phyloP scores from a whole-genome alignment of 2,329 filamentous ascomycete genomes.

The Talaromyces funiculosus region DNA sequence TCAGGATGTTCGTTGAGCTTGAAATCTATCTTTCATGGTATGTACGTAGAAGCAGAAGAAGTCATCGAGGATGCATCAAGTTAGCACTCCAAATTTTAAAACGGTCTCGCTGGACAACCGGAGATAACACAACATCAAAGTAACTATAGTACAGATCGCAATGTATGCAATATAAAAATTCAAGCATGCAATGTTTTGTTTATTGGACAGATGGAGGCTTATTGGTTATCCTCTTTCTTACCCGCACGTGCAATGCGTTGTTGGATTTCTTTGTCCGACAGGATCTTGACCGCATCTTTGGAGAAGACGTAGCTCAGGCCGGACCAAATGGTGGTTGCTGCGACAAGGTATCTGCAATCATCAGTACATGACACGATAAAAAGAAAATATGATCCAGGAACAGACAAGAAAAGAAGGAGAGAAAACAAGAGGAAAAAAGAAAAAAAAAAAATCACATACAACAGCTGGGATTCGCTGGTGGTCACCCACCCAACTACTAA shows the following conservation, averaged over 20 bases:
- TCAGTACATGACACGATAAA: not conserved
- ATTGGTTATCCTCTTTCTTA: not conserved
- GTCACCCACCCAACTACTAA: slow-evolving; percentile 47
- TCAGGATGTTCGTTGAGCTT: too few relatives aligned
- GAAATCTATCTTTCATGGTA: not conserved
- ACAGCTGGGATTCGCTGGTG: slow-evolving; percentile 45
- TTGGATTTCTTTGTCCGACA: slow-evolving; percentile 47
- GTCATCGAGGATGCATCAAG: not conserved
- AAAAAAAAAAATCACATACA: slow-evolving; percentile 32
- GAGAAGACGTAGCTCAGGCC: slow-evolving; percentile 86
- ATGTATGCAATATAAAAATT: too few relatives aligned
- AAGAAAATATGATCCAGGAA: not conserved
- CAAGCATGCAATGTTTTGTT: too few relatives aligned
- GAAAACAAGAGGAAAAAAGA: slow-evolving; percentile 1
- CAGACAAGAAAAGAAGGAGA: not conserved
- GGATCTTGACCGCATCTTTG: slow-evolving; percentile 86
- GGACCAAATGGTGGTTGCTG: slow-evolving; percentile 86
- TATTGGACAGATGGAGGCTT: not conserved
- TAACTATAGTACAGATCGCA: not conserved
- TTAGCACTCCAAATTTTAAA: not conserved
- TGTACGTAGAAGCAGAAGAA: not conserved
- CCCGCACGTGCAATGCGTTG: slow-evolving; percentile 26
- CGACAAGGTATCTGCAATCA: slow-evolving; percentile 66
- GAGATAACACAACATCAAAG: not conserved
- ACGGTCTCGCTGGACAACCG: not conserved